A percentile compares a stretch with the other conserved stretches of the same genome.
phyloP scores from a whole-genome alignment of 805 yeast genomes.

The Barnettozyma sucrosica region DNA sequence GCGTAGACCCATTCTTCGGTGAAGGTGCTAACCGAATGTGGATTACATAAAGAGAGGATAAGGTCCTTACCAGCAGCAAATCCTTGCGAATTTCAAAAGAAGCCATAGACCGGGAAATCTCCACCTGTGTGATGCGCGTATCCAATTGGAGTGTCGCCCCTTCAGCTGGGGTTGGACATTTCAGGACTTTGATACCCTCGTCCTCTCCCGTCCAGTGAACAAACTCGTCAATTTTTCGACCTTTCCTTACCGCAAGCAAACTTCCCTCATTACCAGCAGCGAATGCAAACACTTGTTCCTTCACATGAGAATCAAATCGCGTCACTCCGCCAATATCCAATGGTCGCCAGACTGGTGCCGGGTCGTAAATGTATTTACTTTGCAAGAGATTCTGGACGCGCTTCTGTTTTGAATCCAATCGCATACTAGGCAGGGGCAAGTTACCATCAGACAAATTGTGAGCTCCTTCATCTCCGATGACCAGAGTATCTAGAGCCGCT shows the following conservation, averaged over 20 bases:
- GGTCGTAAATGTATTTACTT: conserved; percentile 28
- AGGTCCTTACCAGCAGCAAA: conserved; percentile 35
- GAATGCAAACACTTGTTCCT: conserved; percentile 1
- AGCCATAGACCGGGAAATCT: conserved; percentile 26
- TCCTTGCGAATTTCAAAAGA: conserved; percentile 23
- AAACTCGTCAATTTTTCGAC: neutral
- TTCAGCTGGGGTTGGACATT: conserved; percentile 10
- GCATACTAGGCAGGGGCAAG: neutral
- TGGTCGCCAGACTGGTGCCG: conserved; percentile 24
- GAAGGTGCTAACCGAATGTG: conserved; percentile 20
- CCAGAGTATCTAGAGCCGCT: neutral
- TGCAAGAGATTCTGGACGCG: neutral
- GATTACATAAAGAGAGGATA: conserved; percentile 29
- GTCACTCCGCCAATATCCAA: conserved; percentile 8
- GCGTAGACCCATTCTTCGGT: neutral
- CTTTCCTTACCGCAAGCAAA: neutral
- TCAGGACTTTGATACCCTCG: neutral
- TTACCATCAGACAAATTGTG: neutral
- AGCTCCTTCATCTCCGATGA: no score
- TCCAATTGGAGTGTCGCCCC: conserved; percentile 24
- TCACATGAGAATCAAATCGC: neutral
- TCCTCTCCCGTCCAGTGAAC: neutral
- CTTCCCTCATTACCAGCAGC: conserved; percentile 3
- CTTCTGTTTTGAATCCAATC: conserved; percentile 1
- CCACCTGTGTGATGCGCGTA: conserved; percentile 38